Evolutionary conservation across 1,284 basidiomycete species (phyloP), one percentile per base, ranked within the genome.

Genomic region (Ceratobasidium sp.): DNA sequence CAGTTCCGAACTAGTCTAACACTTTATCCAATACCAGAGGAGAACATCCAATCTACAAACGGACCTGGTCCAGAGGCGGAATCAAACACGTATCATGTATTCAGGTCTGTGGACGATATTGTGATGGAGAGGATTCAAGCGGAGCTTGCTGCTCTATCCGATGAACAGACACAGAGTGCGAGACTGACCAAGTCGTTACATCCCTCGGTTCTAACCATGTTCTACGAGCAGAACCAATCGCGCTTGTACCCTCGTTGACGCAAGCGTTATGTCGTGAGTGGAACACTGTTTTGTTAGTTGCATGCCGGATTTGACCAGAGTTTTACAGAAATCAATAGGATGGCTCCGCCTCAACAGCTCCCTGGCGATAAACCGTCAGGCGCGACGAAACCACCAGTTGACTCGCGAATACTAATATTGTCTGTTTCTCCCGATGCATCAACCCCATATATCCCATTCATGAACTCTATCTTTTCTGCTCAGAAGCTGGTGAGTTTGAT

Each of bases 391-490:
- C 79, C 83, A 41, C 81, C 85, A n/a, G 82, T 86, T 2, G 92
- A 94, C 78, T 90, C 94, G 0, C 87, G 95, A 30, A 94, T 99
- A 73, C 86, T 98, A 71, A 88, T 99, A 73, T 83, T 99, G 65
- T 96, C 95, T 71, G 94, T 96, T 50, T 97, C 96, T 0, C 93
- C 93, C 1, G 92, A 96, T 80, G 85, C 91, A 18, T 91, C 93
- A 6, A 87, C 90, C 1, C 92, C 94, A 32, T 97, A 97, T 80
- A 97, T 99, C 65, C 93, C 97, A 12, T 89, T 99, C 80, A 99
- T 99, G 97, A 99, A 99, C 80, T 92, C 95, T 72, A 98, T 99
- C 65, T 99, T 99, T 82, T 96, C 96, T 2, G 97, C 97, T 0
- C 97, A 99, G 80, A 99, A 99, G 83, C 86, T 94, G 72, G 95